phyloP scores from a whole-genome alignment of 129 eudicot genomes.

The Glebionis coronaria region DNA sequence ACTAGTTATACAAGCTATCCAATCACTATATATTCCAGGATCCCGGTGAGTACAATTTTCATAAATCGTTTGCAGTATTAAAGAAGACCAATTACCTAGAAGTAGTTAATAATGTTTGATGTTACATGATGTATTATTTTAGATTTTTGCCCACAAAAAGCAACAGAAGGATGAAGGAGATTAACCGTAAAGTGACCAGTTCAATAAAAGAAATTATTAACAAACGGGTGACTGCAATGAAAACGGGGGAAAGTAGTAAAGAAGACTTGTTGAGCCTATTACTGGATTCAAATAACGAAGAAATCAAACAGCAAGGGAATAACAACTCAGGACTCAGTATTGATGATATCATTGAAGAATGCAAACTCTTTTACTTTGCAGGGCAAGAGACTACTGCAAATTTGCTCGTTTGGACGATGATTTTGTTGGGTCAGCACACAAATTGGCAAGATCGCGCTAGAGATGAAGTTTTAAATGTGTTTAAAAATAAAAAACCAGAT shows the following conservation, averaged over 20 bases:
- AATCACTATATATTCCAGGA: constrained; percentile 38
- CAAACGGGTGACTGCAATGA: constrained; percentile 19
- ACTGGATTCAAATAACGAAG: constrained; percentile 30
- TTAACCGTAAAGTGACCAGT: constrained; percentile 19
- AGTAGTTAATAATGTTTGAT: background rate
- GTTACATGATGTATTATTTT: background rate
- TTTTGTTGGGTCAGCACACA: constrained; percentile 28
- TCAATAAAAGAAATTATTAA: constrained; percentile 16
- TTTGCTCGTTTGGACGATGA: constrained; percentile 41
- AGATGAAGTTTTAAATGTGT: constrained; percentile 30
- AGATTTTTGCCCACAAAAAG: constrained; percentile 34
- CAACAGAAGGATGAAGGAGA: constrained; percentile 26
- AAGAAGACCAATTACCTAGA: no score
- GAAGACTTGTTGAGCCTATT: constrained; percentile 31
- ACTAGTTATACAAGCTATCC: constrained; percentile 14
- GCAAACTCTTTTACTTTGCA: constrained; percentile 41
- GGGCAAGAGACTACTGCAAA: constrained; percentile 40
- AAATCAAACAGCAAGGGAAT: constrained; percentile 25
- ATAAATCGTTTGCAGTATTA: background rate
- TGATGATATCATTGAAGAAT: constrained; percentile 36
- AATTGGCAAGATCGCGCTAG: constrained; percentile 42
- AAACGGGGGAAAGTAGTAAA: constrained; percentile 1
- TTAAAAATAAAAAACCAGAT: constrained; percentile 27
- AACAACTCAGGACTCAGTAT: constrained; percentile 22
- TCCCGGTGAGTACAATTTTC: constrained; percentile 31